Evolutionary conservation across 2,329 filamentous ascomycete genomes (phyloP), one percentile per base, ranked within the genome.

Genomic region (Claviceps paspali): DNA sequence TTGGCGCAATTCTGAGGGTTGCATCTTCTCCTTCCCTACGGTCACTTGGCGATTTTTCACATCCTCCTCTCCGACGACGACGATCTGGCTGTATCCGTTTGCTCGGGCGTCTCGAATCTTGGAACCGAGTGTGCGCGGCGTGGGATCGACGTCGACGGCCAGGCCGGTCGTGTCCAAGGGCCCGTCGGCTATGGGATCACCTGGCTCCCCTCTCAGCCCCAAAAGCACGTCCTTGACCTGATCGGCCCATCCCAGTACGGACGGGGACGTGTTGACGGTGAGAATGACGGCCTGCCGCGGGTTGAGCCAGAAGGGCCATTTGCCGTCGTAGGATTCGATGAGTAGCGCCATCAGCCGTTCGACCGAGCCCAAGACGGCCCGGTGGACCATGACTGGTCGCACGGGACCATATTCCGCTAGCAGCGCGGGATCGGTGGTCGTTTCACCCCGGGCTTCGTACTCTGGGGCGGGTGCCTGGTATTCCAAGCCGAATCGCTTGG

Each of bases 251-350:
- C 55, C 54, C 8, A 78, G 41, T 1, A 79, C 65, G 1, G 65
- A 60, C 3, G 64, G 59, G 4, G 65, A 68, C 34, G 76, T 67
- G 48, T 82, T 85, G 37, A 88, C 68, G 0, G 82, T 81, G 23
- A 91, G 57, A 39, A 93, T 70, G 32, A 80, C 73, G 29, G 74
- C 78, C 51, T 91, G 86, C 5, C 76, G 73, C 1, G 85, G 85
- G 38, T 82, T 87, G 8, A 93, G 65, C 86, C 85, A 93, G 54
- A 93, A 88, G 3, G 85, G 85, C 74, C 83, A 92, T 40, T 69
- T 71, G 12, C 82, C 82, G 39, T 79, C 68, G 48, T 87, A 84
- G 46, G 83, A 79, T 57, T 93, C 86, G 38, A 91, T 87, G 29
- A 93, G 59, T 11, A 93, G 65, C 3, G 85, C 85, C 69, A 93